Conservation (phyloP, 345 rosid genomes). For the Gossypium anomalum region DNA sequence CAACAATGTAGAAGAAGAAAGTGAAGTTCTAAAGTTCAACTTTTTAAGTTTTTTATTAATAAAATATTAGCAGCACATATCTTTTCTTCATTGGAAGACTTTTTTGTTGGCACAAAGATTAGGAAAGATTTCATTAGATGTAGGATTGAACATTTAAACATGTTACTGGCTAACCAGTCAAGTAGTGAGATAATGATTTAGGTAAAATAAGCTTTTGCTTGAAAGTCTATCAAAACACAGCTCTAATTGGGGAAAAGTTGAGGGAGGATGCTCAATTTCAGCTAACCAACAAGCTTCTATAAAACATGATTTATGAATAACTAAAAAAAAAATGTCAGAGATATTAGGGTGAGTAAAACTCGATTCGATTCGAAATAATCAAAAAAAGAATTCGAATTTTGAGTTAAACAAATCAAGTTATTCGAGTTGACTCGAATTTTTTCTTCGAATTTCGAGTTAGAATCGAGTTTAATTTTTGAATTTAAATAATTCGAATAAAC, state of each 20-base stretch:
- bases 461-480: too few species aligned
- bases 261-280: conserved; percentile 21
- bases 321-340: background rate
- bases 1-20: too few species aligned
- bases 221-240: conserved; percentile 11
- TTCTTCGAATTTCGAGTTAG: too few species aligned
- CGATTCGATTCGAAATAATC: too few species aligned
- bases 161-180: background rate
- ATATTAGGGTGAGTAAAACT: too few species aligned
- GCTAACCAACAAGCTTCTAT: conserved; percentile 39
- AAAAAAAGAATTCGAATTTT: too few species aligned
- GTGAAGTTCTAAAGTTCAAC: too few species aligned
- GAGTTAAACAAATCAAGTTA: too few species aligned
- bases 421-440: too few species aligned
- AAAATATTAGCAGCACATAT: background rate
- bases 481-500: too few species aligned
- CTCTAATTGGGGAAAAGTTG: background rate
- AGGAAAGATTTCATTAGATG: conserved; percentile 1
- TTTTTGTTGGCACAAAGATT: background rate
- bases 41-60: too few species aligned
- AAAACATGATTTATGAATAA: conserved; percentile 18
- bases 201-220: conserved; percentile 14
- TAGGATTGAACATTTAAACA: background rate
- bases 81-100: background rate
- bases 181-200: conserved; percentile 1